phyloP scores from a whole-genome alignment of 75 land plant species.

The Gnetum montanum region DNA sequence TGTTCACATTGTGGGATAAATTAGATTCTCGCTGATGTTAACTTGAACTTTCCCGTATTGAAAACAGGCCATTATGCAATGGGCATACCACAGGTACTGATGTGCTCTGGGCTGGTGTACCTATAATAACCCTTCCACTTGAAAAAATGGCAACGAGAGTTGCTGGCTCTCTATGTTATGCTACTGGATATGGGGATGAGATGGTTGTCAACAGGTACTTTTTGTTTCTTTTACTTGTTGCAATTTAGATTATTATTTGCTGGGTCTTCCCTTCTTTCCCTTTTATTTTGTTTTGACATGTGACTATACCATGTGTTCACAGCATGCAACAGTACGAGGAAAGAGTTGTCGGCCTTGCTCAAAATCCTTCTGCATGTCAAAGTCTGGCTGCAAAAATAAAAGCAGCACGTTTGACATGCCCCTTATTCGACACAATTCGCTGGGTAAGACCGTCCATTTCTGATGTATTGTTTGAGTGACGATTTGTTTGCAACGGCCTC shows the following conservation, averaged over 20 bases:
- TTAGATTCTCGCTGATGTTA: no score
- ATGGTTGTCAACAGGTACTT: slow-evolving; percentile 42
- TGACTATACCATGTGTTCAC: neutral
- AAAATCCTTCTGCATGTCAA: slow-evolving; percentile 24
- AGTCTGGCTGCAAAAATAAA: slow-evolving; percentile 22
- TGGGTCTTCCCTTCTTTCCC: neutral
- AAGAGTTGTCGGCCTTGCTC: slow-evolving; percentile 34
- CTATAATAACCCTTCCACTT: slow-evolving; percentile 39
- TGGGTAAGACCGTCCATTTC: slow-evolving; percentile 18
- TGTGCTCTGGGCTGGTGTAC: slow-evolving; percentile 51
- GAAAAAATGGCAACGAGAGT: slow-evolving; percentile 57
- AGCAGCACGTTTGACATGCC: slow-evolving; percentile 28
- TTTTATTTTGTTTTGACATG: neutral
- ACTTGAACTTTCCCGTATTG: no score
- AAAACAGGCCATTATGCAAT: slow-evolving; percentile 42
- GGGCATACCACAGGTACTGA: slow-evolving; percentile 57
- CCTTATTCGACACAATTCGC: slow-evolving; percentile 42
- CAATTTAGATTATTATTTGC: neutral
- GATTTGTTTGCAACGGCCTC: no score
- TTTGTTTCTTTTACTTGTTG: neutral
- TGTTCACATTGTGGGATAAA: no score
- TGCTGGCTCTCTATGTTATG: slow-evolving; percentile 40
- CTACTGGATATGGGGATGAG: slow-evolving; percentile 47
- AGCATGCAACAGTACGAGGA: slow-evolving; percentile 52
- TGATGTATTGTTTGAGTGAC: slow-evolving; percentile 2